Percentiles rank a stretch among this genome's conserved stretches.
These are phyloP conservation scores for Cordyceps pruinosa DNA, from an alignment of 2,329 filamentous ascomycete species.

Conservation along the genomic window DNA sequence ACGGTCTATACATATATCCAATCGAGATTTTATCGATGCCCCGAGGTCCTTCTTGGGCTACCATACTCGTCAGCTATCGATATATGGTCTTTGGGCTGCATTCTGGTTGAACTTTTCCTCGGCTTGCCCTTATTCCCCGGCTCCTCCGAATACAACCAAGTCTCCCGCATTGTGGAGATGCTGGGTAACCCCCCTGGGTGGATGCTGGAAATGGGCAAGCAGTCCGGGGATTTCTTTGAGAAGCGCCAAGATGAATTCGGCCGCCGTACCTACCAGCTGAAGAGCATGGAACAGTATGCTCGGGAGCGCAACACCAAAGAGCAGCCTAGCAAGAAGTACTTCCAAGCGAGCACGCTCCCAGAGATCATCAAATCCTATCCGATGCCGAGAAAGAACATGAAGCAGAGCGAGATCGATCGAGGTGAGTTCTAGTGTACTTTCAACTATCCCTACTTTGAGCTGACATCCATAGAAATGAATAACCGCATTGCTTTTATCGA, in stretches of 20 bases:
- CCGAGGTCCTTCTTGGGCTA: constrained; percentile 88
- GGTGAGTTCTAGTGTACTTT: constrained; percentile 46
- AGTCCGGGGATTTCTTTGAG: constrained; percentile 95
- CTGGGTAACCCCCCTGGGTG: constrained; percentile 90
- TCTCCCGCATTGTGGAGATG: constrained; percentile 96
- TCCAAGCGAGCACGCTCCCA: constrained; percentile 85
- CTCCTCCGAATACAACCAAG: constrained; percentile 97
- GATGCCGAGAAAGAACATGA: constrained; percentile 99
- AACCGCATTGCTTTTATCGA: constrained; percentile 97
- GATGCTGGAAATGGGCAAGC: constrained; percentile 99
- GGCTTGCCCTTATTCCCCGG: constrained; percentile 92
- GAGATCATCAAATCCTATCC: constrained; percentile 98
- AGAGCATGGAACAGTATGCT: constrained; percentile 97
- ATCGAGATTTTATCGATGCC: constrained; percentile 94
- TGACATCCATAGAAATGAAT: constrained; percentile 73
- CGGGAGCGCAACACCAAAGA: constrained; percentile 94
- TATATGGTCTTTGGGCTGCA: constrained; percentile 99
- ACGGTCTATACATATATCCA: constrained; percentile 99
- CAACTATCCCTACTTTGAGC: neutral
- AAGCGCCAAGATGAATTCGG: constrained; percentile 88
- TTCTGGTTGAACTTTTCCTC: constrained; percentile 94
- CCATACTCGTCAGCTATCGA: constrained; percentile 98
- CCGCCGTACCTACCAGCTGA: constrained; percentile 81
- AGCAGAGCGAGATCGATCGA: constrained; percentile 90
- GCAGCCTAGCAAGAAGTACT: constrained; percentile 99